Evolutionary conservation across 2,329 filamentous ascomycete species (phyloP).

Genomic region (Tolypocladium pustulatum): DNA sequence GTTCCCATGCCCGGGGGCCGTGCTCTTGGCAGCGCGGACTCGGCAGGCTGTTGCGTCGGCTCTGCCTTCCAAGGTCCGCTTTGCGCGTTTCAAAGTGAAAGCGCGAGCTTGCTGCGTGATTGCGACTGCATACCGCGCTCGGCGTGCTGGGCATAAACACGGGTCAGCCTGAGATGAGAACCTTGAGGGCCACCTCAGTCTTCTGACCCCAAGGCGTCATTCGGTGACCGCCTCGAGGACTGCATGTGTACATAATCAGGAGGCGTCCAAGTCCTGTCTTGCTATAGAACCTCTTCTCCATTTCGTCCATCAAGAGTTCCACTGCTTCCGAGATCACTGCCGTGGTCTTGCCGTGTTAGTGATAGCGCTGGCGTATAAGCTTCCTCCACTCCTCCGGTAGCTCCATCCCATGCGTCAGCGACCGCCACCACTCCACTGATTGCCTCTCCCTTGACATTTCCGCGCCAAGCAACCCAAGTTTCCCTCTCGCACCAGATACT

Average conservation of each 20-base stretch:
- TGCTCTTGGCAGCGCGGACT: no score
- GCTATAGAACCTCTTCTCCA: no score
- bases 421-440: not conserved
- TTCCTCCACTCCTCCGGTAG: not conserved
- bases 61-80: not conserved
- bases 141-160: no score
- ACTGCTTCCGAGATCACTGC: no score
- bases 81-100: not conserved
- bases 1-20: not conserved
- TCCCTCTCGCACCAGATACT: not conserved
- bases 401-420: no score
- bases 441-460: no score
- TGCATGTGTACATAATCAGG: not conserved
- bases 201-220: not conserved
- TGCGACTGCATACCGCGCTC: no score
- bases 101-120: not conserved
- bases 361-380: not conserved
- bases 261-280: not conserved
- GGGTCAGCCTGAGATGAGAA: constrained; percentile 5
- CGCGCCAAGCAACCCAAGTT: not conserved
- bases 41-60: not conserved
- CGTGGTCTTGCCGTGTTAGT: not conserved
- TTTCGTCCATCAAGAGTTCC: no score
- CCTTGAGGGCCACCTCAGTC: constrained; percentile 6
- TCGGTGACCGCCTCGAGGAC: not conserved